Percentiles rank a stretch among this genome's conserved stretches.
Evolutionary conservation across 306 rosid genomes (phyloP).

Genomic region (Nissolia schottii): DNA sequence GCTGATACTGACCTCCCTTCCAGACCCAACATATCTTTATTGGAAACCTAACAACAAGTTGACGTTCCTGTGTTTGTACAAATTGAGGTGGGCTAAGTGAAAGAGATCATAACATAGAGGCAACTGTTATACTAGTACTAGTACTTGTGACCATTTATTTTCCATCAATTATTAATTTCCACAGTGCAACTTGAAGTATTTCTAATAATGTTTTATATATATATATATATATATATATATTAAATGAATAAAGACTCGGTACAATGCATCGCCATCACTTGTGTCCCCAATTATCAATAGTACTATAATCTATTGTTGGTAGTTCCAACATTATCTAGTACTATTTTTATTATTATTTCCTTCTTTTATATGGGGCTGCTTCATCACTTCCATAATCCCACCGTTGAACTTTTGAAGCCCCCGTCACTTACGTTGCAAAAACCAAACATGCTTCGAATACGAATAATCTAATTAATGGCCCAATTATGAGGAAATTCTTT

Average conservation of each 20-base stretch:
- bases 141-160: background rate
- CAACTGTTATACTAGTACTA: background rate
- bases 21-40: background rate
- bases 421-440: background rate
- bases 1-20: background rate
- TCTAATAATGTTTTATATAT: background rate
- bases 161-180: background rate
- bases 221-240: too few relatives aligned
- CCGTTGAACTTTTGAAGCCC: slow-evolving; percentile 12
- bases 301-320: slow-evolving; percentile 15
- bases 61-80: background rate
- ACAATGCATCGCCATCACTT: slow-evolving; percentile 1
- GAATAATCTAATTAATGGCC: too few relatives aligned
- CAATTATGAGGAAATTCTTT: too few relatives aligned
- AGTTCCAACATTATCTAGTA: slow-evolving; percentile 8
- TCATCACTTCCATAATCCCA: slow-evolving; percentile 1
- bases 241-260: background rate
- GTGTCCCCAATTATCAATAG: slow-evolving; percentile 9
- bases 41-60: slow-evolving; percentile 12
- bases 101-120: background rate
- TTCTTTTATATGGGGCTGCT: slow-evolving; percentile 19
- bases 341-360: background rate
- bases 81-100: slow-evolving; percentile 1
- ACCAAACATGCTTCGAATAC: background rate
- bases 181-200: background rate